Conservation (phyloP, 257 asterid genomes). For the Solanum neorickii region DNA sequence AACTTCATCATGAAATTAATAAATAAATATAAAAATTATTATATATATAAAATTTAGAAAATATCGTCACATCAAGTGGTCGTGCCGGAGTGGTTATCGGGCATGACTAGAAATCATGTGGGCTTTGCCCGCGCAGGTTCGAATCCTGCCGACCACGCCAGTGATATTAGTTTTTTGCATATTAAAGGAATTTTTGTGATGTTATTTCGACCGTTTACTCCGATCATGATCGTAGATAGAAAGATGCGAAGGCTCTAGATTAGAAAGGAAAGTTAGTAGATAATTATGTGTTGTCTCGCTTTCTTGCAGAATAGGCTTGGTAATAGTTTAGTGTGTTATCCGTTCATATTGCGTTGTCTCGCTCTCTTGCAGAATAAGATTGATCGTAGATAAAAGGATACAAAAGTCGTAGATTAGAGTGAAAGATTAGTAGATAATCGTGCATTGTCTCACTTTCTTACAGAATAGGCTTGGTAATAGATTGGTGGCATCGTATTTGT, state of each 20-base stretch:
- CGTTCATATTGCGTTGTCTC: too few relatives aligned
- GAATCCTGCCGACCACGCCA: constrained; percentile 99
- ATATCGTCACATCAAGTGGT: constrained; percentile 19
- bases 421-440: too few relatives aligned
- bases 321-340: too few relatives aligned
- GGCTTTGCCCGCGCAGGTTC: constrained; percentile 99
- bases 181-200: background rate
- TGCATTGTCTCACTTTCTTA: background rate
- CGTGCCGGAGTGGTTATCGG: constrained; percentile 99
- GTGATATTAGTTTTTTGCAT: background rate
- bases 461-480: background rate
- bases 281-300: too few relatives aligned
- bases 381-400: background rate
- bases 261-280: too few relatives aligned
- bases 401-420: too few relatives aligned
- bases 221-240: background rate
- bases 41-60: background rate
- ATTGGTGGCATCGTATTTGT: background rate
- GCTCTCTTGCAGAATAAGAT: too few relatives aligned
- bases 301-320: too few relatives aligned
- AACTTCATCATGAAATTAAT: background rate
- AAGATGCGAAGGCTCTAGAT: background rate
- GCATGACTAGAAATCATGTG: constrained; percentile 99
- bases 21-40: background rate
- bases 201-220: background rate